A percentile compares a stretch with the other conserved stretches of the same genome.
phyloP scores from a whole-genome alignment of 2,329 filamentous ascomycete species.

The Fulvia fulva region DNA sequence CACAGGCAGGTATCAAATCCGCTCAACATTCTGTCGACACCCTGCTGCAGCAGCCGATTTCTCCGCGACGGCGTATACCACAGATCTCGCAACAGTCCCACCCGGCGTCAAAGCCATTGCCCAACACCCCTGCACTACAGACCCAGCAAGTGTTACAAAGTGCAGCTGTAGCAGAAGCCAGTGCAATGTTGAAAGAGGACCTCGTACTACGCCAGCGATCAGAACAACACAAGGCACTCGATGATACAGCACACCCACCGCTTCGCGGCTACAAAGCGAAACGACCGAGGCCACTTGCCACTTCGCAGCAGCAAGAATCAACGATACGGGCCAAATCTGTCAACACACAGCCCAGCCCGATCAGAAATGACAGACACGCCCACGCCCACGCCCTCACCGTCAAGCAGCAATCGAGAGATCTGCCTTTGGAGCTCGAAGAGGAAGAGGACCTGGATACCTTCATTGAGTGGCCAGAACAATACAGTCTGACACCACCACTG shows the following conservation, averaged over 20 bases:
- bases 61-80: background rate
- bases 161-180: background rate
- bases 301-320: background rate
- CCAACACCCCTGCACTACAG: background rate
- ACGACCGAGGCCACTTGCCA: background rate
- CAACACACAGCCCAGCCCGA: background rate
- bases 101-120: background rate
- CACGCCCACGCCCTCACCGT: background rate
- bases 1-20: background rate
- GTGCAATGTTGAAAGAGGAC: background rate
- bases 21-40: background rate
- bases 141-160: background rate
- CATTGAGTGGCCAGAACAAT: background rate
- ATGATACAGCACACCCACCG: background rate
- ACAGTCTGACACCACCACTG: background rate
- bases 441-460: background rate
- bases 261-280: background rate
- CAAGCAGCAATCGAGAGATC: background rate
- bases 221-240: background rate
- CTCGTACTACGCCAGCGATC: background rate
- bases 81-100: background rate
- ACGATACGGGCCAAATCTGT: background rate
- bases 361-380: background rate
- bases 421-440: background rate
- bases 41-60: background rate